Evolutionary conservation across 768 basidiomycete species (phyloP).

Genomic region (Leccinum rimulosum): DNA sequence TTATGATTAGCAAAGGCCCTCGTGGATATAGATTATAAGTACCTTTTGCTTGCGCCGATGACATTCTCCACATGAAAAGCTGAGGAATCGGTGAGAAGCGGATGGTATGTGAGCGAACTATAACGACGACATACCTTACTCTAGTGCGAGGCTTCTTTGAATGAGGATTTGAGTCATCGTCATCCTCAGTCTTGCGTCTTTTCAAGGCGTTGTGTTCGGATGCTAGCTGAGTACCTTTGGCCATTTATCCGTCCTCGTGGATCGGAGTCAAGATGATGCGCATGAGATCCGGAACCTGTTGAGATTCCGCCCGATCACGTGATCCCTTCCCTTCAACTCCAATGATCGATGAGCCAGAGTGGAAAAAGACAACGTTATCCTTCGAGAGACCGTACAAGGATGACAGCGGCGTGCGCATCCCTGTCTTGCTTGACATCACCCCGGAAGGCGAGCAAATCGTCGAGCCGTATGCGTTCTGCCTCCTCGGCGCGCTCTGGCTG

Average conservation of each 20-base stretch:
- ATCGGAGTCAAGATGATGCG: slow-evolving; percentile 27
- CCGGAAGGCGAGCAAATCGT: slow-evolving; percentile 66
- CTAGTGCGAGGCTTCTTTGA: slow-evolving; percentile 68
- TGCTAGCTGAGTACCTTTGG: slow-evolving; percentile 22
- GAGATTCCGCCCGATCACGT: slow-evolving; percentile 23
- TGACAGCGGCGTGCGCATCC: slow-evolving; percentile 63
- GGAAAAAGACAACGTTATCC: slow-evolving; percentile 63
- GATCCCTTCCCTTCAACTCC: neutral
- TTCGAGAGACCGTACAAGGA: slow-evolving; percentile 82
- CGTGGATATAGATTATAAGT: slow-evolving; percentile 10
- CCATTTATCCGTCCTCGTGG: slow-evolving; percentile 33
- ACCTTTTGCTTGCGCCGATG: slow-evolving; percentile 90
- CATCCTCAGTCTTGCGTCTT: slow-evolving; percentile 65
- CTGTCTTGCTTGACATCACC: slow-evolving; percentile 64
- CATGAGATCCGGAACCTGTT: slow-evolving; percentile 8
- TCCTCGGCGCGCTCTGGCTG: slow-evolving; percentile 11
- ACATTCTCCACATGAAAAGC: slow-evolving; percentile 86
- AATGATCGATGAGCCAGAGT: slow-evolving; percentile 36
- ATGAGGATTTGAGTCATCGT: slow-evolving; percentile 40
- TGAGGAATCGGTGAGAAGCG: slow-evolving; percentile 27
- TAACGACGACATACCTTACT: slow-evolving; percentile 58
- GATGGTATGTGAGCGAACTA: slow-evolving; percentile 1
- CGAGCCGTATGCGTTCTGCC: slow-evolving; percentile 56
- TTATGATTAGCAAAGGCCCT: slow-evolving; percentile 18
- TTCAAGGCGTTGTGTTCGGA: slow-evolving; percentile 42